Evolutionary conservation across 2,329 filamentous ascomycete species (phyloP).

Genomic region (Alternaria burnsii): DNA sequence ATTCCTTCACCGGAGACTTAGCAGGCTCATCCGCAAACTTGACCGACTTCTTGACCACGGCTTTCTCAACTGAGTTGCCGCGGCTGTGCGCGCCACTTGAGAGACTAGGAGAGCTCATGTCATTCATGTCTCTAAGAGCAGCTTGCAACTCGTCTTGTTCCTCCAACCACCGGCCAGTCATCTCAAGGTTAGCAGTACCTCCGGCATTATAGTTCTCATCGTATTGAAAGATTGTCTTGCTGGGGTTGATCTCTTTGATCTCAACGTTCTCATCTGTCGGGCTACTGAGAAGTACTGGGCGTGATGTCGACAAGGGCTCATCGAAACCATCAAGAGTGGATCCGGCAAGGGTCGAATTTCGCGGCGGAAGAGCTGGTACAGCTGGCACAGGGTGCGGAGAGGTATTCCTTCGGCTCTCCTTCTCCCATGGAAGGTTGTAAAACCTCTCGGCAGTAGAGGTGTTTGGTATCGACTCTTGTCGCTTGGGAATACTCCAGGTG

Average conservation of each 20-base stretch:
- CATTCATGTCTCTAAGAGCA: slow-evolving; percentile 66
- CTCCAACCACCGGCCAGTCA: slow-evolving; percentile 85
- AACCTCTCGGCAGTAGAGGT: slow-evolving; percentile 93
- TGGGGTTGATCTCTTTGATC: slow-evolving; percentile 65
- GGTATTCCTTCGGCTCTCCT: slow-evolving; percentile 51
- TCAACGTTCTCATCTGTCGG: slow-evolving; percentile 53
- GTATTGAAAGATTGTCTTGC: slow-evolving; percentile 74
- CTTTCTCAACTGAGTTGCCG: slow-evolving; percentile 48
- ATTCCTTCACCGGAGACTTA: slow-evolving; percentile 36
- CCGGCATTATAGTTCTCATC: slow-evolving; percentile 79
- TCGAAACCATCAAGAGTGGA: slow-evolving; percentile 47
- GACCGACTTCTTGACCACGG: slow-evolving; percentile 73
- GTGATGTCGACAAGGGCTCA: slow-evolving; percentile 42
- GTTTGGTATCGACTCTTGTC: slow-evolving; percentile 67
- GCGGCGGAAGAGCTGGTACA: slow-evolving; percentile 29
- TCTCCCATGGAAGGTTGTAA: slow-evolving; percentile 81
- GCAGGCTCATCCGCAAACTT: slow-evolving; percentile 66
- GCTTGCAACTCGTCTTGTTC: slow-evolving; percentile 82
- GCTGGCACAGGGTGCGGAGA: slow-evolving; percentile 27
- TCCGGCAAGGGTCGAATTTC: slow-evolving; percentile 39
- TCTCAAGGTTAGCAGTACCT: slow-evolving; percentile 78
- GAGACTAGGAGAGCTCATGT: slow-evolving; percentile 52
- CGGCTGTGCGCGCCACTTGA: slow-evolving; percentile 44
- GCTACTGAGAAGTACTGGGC: slow-evolving; percentile 38
- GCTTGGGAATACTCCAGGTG: slow-evolving; percentile 74